These are phyloP conservation scores for Capsicum baccatum DNA, from an alignment of 257 asterid species.

Conservation along the genomic window DNA sequence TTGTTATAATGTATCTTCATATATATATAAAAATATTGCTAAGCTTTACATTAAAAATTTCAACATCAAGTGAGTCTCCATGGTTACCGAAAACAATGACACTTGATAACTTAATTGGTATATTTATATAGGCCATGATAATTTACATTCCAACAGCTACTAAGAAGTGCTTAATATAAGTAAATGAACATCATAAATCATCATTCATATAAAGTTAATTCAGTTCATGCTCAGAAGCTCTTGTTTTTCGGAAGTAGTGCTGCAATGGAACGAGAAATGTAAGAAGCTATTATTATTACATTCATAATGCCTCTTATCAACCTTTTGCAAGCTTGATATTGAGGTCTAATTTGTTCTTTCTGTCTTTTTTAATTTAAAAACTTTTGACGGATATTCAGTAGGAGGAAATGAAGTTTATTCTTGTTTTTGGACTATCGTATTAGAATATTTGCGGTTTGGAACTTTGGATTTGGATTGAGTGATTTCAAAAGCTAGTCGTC, in stretches of 20 bases:
- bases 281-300: not conserved
- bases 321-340: not conserved
- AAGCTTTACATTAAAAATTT: slow-evolving; percentile 23
- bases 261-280: not conserved
- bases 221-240: not conserved
- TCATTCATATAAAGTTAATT: not conserved
- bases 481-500: too few relatives aligned
- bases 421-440: not conserved
- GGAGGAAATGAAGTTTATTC: slow-evolving; percentile 3
- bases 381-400: not conserved
- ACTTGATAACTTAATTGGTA: not conserved
- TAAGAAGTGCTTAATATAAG: not conserved
- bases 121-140: not conserved
- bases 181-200: not conserved
- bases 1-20: not conserved
- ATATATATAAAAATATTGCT: too few relatives aligned
- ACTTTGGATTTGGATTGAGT: too few relatives aligned
- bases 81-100: slow-evolving; percentile 34
- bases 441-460: not conserved
- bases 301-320: not conserved
- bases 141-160: not conserved
- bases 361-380: not conserved
- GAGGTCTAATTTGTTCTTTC: not conserved
- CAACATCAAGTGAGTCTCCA: slow-evolving; percentile 47
- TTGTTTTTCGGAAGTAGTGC: not conserved